These are phyloP conservation scores for Erigeron canadensis DNA, from an alignment of 129 eudicot genomes.

Conservation along the genomic window DNA sequence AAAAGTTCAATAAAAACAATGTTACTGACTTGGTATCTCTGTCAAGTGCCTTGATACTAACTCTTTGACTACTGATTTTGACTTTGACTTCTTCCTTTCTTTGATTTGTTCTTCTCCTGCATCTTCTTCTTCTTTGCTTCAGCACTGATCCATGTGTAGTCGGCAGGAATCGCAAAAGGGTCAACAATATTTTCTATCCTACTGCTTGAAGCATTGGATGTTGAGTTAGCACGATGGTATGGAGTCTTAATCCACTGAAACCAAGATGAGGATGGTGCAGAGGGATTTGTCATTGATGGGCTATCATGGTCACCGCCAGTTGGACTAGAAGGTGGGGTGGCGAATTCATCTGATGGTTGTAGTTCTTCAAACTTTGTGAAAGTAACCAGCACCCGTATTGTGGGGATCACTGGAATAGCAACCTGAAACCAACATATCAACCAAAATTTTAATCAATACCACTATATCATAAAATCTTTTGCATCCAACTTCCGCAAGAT, in stretches of 20 bases:
- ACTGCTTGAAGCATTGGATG: constrained; percentile 52
- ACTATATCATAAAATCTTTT: not conserved
- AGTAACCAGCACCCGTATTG: constrained; percentile 85
- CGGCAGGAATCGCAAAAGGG: constrained; percentile 79
- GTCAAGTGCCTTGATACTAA: constrained; percentile 23
- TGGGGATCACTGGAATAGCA: constrained; percentile 89
- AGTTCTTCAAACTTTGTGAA: constrained; percentile 91
- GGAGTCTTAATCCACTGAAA: constrained; percentile 92
- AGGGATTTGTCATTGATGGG: constrained; percentile 36
- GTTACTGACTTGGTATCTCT: constrained; percentile 25
- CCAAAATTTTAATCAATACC: not conserved
- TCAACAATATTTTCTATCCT: constrained; percentile 66
- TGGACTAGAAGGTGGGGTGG: constrained; percentile 97
- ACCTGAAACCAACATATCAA: constrained; percentile 49
- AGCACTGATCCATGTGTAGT: constrained; percentile 78
- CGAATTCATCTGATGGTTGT: constrained; percentile 79
- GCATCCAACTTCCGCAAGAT: not conserved
- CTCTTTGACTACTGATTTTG: constrained; percentile 32
- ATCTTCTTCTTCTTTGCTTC: constrained; percentile 93
- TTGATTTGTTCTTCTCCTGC: constrained; percentile 84
- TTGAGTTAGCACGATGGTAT: constrained; percentile 54
- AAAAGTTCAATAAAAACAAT: constrained; percentile 30
- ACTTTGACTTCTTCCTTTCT: constrained; percentile 57
- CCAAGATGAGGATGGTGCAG: constrained; percentile 71
- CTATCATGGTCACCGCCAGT: constrained; percentile 53